Base-by-base conservation (phyloP, 345 rosid genomes). In the Luvunga scandens region DNA sequence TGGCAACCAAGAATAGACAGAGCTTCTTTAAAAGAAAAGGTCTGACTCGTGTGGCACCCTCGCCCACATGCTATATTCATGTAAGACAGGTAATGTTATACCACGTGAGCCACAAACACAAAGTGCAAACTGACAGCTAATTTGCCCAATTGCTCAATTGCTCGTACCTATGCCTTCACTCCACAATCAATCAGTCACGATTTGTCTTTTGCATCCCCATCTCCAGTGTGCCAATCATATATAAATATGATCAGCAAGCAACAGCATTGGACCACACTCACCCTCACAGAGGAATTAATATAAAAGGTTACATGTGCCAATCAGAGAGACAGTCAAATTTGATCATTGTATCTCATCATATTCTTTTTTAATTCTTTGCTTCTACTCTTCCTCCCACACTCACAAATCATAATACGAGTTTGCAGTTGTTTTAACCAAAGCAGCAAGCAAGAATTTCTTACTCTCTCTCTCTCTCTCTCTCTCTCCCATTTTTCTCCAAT, bases 81-180 rank as follows among this genome's bases (percentile, higher is more conserved):
- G 12, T 42, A 42, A 12, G 59, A 28, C 77, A 27, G 77, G 25
- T 42, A 24, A 27, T 9, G 14, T 24, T 14, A 42, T 24, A 50
- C 39, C 77, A 39, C 68, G 77, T 38, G 57, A 73, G 39, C 68
- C 77, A 74, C 34, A 4, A 42, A 12, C 34, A 73, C 34, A 73
- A 72, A 73, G 66, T 59, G 55, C 31, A 53, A 73, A 7, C 66
- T 12, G 66, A 72, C 66, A 72, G 75, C 75, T 72, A 57, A 57
- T 57, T 56, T 42, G 48, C 16, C 12, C 4, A 42, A 39, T 39
- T 9, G 45, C 45, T 39, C 12, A 39, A 42, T 9, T 0, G 48
- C 48, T 39, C 48, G 4, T 39, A 31, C 30, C 4, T 9, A 12
- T 8, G 25, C 18, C 16, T 9, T 9, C 28, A 61, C 10, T 27